phyloP scores from a whole-genome alignment of 2,329 filamentous ascomycete species.

The Zymoseptoria passerinii region DNA sequence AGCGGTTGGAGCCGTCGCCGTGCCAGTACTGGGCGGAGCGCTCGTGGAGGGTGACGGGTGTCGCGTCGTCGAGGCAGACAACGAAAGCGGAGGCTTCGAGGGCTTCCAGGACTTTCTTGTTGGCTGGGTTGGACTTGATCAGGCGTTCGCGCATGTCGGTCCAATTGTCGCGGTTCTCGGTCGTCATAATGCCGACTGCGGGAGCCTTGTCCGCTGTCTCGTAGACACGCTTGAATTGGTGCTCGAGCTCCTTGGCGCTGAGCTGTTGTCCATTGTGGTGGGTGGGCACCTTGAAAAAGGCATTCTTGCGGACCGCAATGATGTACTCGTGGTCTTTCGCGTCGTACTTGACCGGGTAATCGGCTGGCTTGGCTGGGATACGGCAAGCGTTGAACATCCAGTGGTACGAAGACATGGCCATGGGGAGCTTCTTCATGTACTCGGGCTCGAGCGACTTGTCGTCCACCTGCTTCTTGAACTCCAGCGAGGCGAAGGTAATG shows the following conservation, averaged over 20 bases:
- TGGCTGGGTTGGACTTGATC: constrained; percentile 66
- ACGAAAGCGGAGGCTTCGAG: constrained; percentile 88
- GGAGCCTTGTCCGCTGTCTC: constrained; percentile 63
- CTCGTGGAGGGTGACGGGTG: constrained; percentile 88
- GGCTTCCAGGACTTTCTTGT: constrained; percentile 66
- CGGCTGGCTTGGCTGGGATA: constrained; percentile 71
- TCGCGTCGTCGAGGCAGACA: constrained; percentile 85
- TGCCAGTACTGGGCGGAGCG: constrained; percentile 97
- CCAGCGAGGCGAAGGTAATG: constrained; percentile 73
- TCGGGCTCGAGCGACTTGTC: constrained; percentile 78
- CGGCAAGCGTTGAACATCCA: constrained; percentile 98
- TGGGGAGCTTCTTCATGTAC: constrained; percentile 96
- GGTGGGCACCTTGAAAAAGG: constrained; percentile 87
- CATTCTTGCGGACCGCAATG: constrained; percentile 85
- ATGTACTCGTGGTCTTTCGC: constrained; percentile 74
- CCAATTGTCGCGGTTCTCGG: constrained; percentile 91
- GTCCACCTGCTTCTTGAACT: constrained; percentile 94
- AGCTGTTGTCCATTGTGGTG: constrained; percentile 77
- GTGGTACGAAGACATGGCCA: constrained; percentile 97
- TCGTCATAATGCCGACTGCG: constrained; percentile 75
- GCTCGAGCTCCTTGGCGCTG: constrained; percentile 80
- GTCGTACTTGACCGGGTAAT: constrained; percentile 75
- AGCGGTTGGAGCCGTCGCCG: constrained; percentile 88
- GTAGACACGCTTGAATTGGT: constrained; percentile 80
- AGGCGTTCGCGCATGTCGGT: constrained; percentile 69